These are phyloP conservation scores for Fusarium guadeloupense DNA, from an alignment of 2,329 filamentous ascomycete species.

Conservation along the genomic window DNA sequence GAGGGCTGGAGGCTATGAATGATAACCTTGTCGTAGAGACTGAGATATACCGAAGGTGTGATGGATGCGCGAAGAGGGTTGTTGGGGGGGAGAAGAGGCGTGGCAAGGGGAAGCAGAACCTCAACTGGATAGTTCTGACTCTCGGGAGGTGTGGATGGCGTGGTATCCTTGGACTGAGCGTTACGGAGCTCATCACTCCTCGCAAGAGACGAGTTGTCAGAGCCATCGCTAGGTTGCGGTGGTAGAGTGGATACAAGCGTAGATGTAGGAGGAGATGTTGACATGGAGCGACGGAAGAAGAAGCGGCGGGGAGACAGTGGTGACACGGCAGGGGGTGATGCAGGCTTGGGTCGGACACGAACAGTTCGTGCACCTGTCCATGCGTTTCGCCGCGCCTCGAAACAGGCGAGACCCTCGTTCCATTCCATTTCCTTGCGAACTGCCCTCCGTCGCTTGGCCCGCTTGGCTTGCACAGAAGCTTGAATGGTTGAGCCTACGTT, in stretches of 20 bases:
- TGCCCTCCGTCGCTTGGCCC: constrained; percentile 64
- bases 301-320: constrained; percentile 59
- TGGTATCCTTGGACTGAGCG: constrained; percentile 48
- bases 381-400: constrained; percentile 77
- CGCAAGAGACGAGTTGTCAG: constrained; percentile 54
- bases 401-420: constrained; percentile 86
- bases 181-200: constrained; percentile 51
- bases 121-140: constrained; percentile 60
- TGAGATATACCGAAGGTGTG: constrained; percentile 75
- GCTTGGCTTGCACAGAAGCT: constrained; percentile 57
- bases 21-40: constrained; percentile 91
- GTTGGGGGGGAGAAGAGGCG: constrained; percentile 74
- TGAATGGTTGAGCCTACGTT: constrained; percentile 56
- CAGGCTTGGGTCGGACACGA: constrained; percentile 60
- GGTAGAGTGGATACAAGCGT: constrained; percentile 33
- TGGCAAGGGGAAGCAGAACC: constrained; percentile 75
- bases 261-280: constrained; percentile 51
- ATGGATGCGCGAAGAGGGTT: constrained; percentile 84
- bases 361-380: constrained; percentile 83
- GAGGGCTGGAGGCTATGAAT: constrained; percentile 81
- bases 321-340: constrained; percentile 53
- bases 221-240: constrained; percentile 45
- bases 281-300: constrained; percentile 59
- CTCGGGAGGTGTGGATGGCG: constrained; percentile 39
- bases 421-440: constrained; percentile 73